Evolutionary conservation across 306 rosid species (phyloP).

Genomic region (Comarum palustre): DNA sequence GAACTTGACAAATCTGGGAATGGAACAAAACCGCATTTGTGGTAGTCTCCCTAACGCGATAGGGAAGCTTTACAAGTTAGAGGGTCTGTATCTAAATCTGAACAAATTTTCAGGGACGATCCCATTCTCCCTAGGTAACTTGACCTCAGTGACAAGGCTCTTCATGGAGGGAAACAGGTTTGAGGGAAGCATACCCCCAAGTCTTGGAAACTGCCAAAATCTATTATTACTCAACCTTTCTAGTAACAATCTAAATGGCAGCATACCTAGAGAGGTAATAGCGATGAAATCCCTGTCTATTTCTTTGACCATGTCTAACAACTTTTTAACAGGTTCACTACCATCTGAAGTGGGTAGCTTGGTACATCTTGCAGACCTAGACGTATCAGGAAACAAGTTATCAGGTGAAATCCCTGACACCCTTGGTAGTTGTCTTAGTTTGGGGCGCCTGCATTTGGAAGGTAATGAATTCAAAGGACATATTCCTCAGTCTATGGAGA

Average conservation of each 20-base stretch:
- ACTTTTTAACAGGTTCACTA: constrained; percentile 30
- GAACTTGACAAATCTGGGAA: constrained; percentile 18
- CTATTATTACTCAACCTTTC: constrained; percentile 21
- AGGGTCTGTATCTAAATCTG: not conserved
- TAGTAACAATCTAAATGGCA: constrained; percentile 29
- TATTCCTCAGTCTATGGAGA: constrained; percentile 16
- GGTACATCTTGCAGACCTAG: constrained; percentile 12
- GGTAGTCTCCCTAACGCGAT: constrained; percentile 27
- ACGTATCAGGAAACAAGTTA: constrained; percentile 30
- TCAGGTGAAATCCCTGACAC: constrained; percentile 31
- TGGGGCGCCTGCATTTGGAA: constrained; percentile 18
- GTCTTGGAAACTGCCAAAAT: constrained; percentile 27
- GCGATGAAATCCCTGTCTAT: constrained; percentile 19
- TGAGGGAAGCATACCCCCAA: constrained; percentile 24
- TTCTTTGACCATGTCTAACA: constrained; percentile 22
- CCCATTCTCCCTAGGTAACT: constrained; percentile 33
- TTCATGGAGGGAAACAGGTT: constrained; percentile 17
- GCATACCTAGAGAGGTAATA: constrained; percentile 33
- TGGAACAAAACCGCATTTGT: constrained; percentile 16
- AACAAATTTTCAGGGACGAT: constrained; percentile 29
- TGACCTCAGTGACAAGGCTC: constrained; percentile 21
- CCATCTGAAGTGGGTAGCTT: constrained; percentile 32
- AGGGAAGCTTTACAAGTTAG: constrained; percentile 25
- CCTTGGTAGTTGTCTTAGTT: constrained; percentile 23
- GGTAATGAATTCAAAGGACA: constrained; percentile 33